A percentile compares a stretch with the other conserved stretches of the same genome.
Conservation (phyloP, 192 early-diverging fungal species). For the Backusella parvicylindrica region DNA sequence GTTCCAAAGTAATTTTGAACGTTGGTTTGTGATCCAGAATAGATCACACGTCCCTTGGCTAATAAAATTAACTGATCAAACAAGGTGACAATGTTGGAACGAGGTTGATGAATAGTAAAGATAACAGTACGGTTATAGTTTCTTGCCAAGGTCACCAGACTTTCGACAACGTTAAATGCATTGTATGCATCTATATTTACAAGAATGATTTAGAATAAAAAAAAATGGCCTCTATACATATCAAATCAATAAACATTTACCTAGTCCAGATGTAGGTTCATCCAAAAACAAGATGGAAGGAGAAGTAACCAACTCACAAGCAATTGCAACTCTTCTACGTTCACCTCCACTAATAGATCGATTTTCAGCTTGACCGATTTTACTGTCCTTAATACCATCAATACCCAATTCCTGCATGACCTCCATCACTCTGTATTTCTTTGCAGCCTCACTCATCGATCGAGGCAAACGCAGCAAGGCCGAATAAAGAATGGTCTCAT, state of each 20-base stretch:
- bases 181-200: slow-evolving; percentile 72
- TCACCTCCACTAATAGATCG: slow-evolving; percentile 93
- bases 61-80: slow-evolving; percentile 90
- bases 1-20: slow-evolving; percentile 69
- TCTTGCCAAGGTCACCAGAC: slow-evolving; percentile 71
- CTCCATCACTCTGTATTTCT: slow-evolving; percentile 67
- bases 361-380: slow-evolving; percentile 67
- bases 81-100: slow-evolving; percentile 84
- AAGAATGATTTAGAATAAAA: background rate
- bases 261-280: slow-evolving; percentile 77
- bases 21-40: slow-evolving; percentile 68
- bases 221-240: no score
- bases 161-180: slow-evolving; percentile 93
- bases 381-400: slow-evolving; percentile 72
- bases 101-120: slow-evolving; percentile 94
- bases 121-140: slow-evolving; percentile 79
- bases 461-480: slow-evolving; percentile 79
- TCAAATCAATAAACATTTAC: background rate
- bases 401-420: slow-evolving; percentile 88
- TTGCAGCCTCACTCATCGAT: slow-evolving; percentile 64
- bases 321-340: slow-evolving; percentile 89
- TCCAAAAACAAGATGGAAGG: slow-evolving; percentile 91
- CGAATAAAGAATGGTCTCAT: slow-evolving; percentile 83
- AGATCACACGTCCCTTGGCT: slow-evolving; percentile 77
- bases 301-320: slow-evolving; percentile 88